Evolutionary conservation across 768 basidiomycete species (phyloP), one percentile per base, ranked within the genome.

Genomic region (Cubamyces sp.): DNA sequence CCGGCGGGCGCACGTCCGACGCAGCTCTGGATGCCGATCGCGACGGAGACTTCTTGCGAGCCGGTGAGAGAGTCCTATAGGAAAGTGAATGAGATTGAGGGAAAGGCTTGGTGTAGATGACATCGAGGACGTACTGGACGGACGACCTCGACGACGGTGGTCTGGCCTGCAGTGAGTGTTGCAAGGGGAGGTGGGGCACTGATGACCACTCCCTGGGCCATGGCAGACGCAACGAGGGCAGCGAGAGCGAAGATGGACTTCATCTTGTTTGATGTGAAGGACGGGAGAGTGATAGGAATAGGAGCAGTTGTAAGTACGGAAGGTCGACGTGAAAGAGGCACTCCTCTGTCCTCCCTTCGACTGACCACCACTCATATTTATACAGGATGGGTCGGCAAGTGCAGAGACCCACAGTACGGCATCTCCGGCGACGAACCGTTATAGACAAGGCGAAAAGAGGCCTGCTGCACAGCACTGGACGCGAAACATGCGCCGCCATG

Each of bases 181-280:
- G 57, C 43, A 4, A 65, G 61, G 2, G 65, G 52, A 4, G 60
- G 21, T 1, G 77, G 77, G 18, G 63, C 43, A 1, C 64, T 74
- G 34, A 78, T 76, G 19, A 37, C n/a, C 61, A 77, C 70, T 18
- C 41, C 57, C 68, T 78, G 77, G 12, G 71, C 74, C 55, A 66
- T 34, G 25, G 66, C 64, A 39, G 65, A 16, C 23, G 60, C 61
- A 21, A 62, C 61, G 58, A 68, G 57, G 12, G 63, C 42, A 39
- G 69, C 60, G 34, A 72, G 47, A 26, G 63, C 62, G 52, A 66
- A 34, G 28, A 58, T 42, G 23, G 14, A 21, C 47, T 42, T 30
- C 40, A 42, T 28, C 41, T 11, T 54, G 54, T 9, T 21, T n/a
- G n/a, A 7, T 37, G 37, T 18, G 6, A 25, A 50, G 49, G 47